Conservation (phyloP, 202 grass and related monocot genomes). For the Dendrocalamus latiflorus region DNA sequence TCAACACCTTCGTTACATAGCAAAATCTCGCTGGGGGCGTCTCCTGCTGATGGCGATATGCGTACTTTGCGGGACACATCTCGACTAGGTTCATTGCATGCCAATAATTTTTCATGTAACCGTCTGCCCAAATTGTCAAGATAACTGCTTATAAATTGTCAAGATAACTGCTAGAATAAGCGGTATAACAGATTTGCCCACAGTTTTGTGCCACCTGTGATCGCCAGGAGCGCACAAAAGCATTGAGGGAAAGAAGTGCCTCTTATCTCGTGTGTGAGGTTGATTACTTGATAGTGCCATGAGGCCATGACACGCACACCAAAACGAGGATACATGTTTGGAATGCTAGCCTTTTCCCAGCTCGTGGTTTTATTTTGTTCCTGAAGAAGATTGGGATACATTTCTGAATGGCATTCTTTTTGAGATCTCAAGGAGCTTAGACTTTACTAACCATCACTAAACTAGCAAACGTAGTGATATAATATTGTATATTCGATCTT, state of each 20-base stretch:
- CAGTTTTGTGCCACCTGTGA: neutral
- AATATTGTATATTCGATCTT: too few relatives aligned
- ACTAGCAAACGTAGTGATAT: too few relatives aligned
- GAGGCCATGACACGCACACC: neutral
- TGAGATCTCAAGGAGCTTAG: too few relatives aligned
- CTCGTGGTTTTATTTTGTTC: neutral
- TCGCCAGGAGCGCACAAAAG: neutral
- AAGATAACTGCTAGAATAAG: neutral
- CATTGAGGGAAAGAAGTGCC: neutral
- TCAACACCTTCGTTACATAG: too few relatives aligned
- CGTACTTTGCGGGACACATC: neutral
- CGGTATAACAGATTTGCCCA: neutral
- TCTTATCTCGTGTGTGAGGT: neutral
- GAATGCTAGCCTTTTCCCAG: neutral
- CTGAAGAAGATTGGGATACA: too few relatives aligned
- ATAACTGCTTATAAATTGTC: too few relatives aligned
- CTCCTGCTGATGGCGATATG: neutral
- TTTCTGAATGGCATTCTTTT: too few relatives aligned
- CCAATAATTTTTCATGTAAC: neutral
- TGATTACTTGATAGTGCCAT: neutral
- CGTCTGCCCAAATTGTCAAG: neutral
- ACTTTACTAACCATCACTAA: too few relatives aligned
- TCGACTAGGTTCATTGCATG: neutral
- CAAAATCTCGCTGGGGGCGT: neutral
- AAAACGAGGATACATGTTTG: neutral